These are phyloP conservation scores for Leishmania mexicana DNA, from an alignment of 208 protist genomes.

Conservation along the genomic window DNA sequence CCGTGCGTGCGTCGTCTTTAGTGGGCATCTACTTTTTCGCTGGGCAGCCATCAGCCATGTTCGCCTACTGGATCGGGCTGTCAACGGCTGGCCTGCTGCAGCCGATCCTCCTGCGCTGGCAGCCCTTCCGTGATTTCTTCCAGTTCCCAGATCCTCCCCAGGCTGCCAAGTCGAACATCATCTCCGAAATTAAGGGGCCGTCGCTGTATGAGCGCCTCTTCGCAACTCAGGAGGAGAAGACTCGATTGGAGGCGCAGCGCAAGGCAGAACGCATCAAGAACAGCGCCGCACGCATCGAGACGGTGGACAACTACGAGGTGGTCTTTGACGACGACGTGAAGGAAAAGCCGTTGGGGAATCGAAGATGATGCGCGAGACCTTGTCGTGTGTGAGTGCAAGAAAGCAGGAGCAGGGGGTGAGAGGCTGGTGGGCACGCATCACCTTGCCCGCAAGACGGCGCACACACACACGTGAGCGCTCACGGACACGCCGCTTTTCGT, in stretches of 20 bases:
- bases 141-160: conserved; percentile 82
- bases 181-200: conserved; percentile 59
- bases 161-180: conserved; percentile 65
- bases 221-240: conserved; percentile 62
- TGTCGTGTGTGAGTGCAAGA: not conserved
- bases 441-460: not conserved
- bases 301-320: conserved; percentile 77
- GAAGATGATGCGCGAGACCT: not conserved
- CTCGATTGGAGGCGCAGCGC: conserved; percentile 47
- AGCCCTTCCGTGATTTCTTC: conserved; percentile 87
- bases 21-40: conserved; percentile 84
- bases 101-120: conserved; percentile 82
- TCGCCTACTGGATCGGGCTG: conserved; percentile 90
- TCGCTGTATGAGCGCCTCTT: conserved; percentile 82
- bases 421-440: not conserved
- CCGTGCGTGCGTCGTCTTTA: conserved; percentile 56
- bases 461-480: not conserved
- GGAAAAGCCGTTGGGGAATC: not conserved
- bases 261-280: conserved; percentile 40
- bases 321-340: conserved; percentile 51
- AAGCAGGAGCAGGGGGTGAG: not conserved
- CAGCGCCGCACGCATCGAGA: conserved; percentile 61
- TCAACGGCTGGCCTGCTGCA: conserved; percentile 82
- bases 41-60: conserved; percentile 83
- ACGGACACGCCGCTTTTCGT: not conserved